Conservation (phyloP, 2,329 filamentous ascomycete genomes). For the Trichoderma semiorbis region DNA sequence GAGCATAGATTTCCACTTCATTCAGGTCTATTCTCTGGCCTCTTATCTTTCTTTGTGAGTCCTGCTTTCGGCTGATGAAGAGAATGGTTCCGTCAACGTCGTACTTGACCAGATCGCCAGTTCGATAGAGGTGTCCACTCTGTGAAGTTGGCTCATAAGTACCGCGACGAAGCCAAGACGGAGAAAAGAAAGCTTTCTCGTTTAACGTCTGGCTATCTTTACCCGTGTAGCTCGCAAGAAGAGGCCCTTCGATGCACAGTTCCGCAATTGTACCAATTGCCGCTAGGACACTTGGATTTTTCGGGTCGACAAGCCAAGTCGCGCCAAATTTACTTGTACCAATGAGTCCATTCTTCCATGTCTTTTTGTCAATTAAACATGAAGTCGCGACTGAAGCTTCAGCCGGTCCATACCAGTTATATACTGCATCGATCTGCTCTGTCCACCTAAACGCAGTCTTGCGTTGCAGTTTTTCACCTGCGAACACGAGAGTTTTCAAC, state of each 20-base stretch:
- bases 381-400: slow-evolving; percentile 1
- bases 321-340: not conserved
- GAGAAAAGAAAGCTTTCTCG: not conserved
- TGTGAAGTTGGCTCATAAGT: not conserved
- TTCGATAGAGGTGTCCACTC: not conserved
- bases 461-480: not conserved
- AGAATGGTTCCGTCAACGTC: not conserved
- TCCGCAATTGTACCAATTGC: slow-evolving; percentile 5
- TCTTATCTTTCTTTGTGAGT: slow-evolving; percentile 3
- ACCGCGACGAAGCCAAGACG: not conserved
- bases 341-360: not conserved
- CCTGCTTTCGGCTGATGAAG: not conserved
- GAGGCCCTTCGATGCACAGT: slow-evolving; percentile 1
- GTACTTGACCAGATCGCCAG: slow-evolving; percentile 12
- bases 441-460: slow-evolving; percentile 1
- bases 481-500: not conserved
- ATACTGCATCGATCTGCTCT: not conserved
- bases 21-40: slow-evolving; percentile 49
- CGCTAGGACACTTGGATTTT: not conserved
- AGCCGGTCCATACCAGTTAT: slow-evolving; percentile 10
- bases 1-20: slow-evolving; percentile 17
- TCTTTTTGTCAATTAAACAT: not conserved
- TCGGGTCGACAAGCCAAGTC: slow-evolving; percentile 2
- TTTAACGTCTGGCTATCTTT: not conserved
- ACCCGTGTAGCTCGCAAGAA: not conserved